phyloP scores from a whole-genome alignment of 2,329 filamentous ascomycete genomes.

The Aureobasidium pullulans region DNA sequence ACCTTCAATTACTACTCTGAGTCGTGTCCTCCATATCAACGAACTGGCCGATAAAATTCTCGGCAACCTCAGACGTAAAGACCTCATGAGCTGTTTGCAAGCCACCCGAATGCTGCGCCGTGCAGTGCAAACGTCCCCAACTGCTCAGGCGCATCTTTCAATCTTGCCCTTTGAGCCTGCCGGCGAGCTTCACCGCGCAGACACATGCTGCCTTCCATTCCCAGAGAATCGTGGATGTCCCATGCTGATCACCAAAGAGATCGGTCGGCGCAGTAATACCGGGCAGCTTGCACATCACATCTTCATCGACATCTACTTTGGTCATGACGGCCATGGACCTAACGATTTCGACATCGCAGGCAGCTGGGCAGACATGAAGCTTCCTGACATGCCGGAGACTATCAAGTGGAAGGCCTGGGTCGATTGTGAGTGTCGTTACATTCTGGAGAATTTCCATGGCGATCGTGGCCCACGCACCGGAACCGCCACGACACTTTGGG shows the following conservation, averaged over 20 bases:
- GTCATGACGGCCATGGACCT: neutral
- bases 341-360: neutral
- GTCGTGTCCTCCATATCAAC: neutral
- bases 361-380: neutral
- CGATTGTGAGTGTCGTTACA: neutral
- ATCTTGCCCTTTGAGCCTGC: neutral
- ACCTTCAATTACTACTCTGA: neutral
- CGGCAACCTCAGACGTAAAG: neutral
- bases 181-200: neutral
- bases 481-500: neutral
- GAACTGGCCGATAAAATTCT: neutral
- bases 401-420: neutral
- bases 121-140: neutral
- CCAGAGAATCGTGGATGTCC: neutral
- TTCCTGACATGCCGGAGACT: neutral
- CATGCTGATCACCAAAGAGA: neutral
- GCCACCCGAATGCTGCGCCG: neutral
- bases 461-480: neutral
- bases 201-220: neutral
- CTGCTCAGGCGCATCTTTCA: neutral
- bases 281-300: neutral
- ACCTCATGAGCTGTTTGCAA: neutral
- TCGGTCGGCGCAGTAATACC: neutral
- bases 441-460: neutral
- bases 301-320: neutral